A percentile compares a stretch with the other conserved stretches of the same genome.
Conservation (phyloP, 371 early-diverging fungal species). For the Mortierella sp. region DNA sequence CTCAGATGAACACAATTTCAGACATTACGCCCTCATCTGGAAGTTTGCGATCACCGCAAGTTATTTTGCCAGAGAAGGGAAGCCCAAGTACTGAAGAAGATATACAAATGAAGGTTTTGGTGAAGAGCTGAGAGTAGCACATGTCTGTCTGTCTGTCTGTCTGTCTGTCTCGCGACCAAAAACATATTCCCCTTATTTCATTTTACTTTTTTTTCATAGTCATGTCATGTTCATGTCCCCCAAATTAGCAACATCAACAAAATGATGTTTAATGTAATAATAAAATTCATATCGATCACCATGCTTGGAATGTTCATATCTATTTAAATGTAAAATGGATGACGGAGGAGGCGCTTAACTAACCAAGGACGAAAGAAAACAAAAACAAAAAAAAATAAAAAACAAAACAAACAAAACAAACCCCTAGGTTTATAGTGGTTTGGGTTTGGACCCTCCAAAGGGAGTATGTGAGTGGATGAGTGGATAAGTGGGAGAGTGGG, state of each 20-base stretch:
- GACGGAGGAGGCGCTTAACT: neutral
- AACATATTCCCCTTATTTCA: neutral
- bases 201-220: no score
- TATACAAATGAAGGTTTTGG: slow-evolving; percentile 20
- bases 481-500: neutral
- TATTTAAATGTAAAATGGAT: neutral
- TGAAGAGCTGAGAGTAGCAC: neutral
- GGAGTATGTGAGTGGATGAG: no score
- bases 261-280: neutral
- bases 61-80: slow-evolving; percentile 16
- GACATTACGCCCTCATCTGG: neutral
- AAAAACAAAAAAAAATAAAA: neutral
- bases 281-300: no score
- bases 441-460: neutral
- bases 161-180: no score
- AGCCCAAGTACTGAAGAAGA: neutral
- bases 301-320: neutral
- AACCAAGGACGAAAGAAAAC: neutral
- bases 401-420: neutral
- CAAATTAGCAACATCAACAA: neutral
- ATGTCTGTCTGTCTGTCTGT: neutral
- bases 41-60: slow-evolving; percentile 10
- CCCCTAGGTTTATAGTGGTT: neutral
- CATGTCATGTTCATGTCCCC: no score
- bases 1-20: neutral